Conservation (phyloP, 805 yeast species). For the Kuraishia capsulata region DNA sequence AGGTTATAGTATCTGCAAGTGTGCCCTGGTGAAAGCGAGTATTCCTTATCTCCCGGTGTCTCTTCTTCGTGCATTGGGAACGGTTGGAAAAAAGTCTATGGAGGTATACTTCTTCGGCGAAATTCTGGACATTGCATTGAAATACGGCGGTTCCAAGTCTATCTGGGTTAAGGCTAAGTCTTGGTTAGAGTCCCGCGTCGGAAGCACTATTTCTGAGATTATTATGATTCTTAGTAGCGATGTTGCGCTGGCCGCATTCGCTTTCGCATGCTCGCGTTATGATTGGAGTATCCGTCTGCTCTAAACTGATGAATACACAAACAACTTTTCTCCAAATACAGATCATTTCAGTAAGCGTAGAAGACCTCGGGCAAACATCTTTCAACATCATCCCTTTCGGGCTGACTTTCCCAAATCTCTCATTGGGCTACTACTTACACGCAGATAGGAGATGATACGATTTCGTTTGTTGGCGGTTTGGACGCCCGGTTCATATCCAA, state of each 20-base stretch:
- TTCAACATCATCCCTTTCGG: no score
- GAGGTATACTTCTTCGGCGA: slow-evolving; percentile 19
- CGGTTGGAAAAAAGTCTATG: slow-evolving; percentile 18
- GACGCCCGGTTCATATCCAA: no score
- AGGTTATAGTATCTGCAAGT: slow-evolving; percentile 21
- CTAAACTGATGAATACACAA: no score
- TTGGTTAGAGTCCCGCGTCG: neutral
- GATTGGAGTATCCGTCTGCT: neutral
- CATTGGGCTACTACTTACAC: no score
- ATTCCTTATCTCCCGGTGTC: slow-evolving; percentile 16
- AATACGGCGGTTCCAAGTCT: slow-evolving; percentile 4
- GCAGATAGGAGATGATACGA: no score
- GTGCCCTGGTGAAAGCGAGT: slow-evolving; percentile 10
- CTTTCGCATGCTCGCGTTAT: neutral
- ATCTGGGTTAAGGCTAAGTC: slow-evolving; percentile 1
- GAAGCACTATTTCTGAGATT: neutral
- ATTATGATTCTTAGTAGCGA: neutral
- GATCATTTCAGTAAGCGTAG: no score
- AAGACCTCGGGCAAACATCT: no score
- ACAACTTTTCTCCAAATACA: no score
- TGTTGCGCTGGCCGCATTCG: neutral
- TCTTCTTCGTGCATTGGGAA: slow-evolving; percentile 8
- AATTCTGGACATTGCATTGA: slow-evolving; percentile 4
- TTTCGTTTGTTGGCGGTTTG: no score
- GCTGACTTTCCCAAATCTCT: no score